Percentiles rank a stretch among this genome's conserved stretches.
Evolutionary conservation across 805 yeast species (phyloP).

Genomic region (Metschnikowia cubensis): DNA sequence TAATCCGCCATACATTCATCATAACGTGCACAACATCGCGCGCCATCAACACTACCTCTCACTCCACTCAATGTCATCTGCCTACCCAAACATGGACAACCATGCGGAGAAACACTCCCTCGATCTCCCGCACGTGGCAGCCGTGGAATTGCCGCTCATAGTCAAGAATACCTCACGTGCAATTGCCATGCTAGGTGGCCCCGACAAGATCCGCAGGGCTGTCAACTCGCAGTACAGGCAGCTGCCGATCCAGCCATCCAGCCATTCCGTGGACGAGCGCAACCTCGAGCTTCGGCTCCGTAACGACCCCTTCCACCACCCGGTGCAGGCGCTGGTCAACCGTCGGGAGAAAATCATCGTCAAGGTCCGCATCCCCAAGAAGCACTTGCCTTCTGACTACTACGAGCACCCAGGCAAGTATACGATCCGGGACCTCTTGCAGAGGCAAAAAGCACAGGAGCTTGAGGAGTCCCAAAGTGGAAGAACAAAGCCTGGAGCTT

Average conservation of each 20-base stretch:
- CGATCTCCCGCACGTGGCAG: conserved; percentile 69
- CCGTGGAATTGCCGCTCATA: conserved; percentile 74
- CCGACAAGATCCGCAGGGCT: conserved; percentile 36
- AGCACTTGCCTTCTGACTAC: conserved; percentile 38
- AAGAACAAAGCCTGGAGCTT: neutral
- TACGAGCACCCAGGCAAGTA: conserved; percentile 29
- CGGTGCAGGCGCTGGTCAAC: conserved; percentile 52
- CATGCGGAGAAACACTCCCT: conserved; percentile 54
- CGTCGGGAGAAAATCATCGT: conserved; percentile 55
- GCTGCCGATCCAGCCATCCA: conserved; percentile 18
- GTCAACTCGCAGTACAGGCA: conserved; percentile 33
- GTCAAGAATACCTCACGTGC: conserved; percentile 65
- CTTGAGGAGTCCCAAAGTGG: conserved; percentile 27
- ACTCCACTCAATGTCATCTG: too few relatives aligned
- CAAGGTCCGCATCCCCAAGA: conserved; percentile 59
- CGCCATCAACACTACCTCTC: too few relatives aligned
- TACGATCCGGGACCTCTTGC: conserved; percentile 40
- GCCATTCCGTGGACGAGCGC: conserved; percentile 28
- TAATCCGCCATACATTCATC: too few relatives aligned
- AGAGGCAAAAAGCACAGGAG: conserved; percentile 22
- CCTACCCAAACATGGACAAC: conserved; percentile 7
- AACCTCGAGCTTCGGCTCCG: conserved; percentile 40
- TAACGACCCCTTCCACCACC: conserved; percentile 52
- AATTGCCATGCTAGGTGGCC: conserved; percentile 66
- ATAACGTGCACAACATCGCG: too few relatives aligned